Evolutionary conservation across 768 basidiomycete species (phyloP).

Genomic region (Cubamyces lactineus): DNA sequence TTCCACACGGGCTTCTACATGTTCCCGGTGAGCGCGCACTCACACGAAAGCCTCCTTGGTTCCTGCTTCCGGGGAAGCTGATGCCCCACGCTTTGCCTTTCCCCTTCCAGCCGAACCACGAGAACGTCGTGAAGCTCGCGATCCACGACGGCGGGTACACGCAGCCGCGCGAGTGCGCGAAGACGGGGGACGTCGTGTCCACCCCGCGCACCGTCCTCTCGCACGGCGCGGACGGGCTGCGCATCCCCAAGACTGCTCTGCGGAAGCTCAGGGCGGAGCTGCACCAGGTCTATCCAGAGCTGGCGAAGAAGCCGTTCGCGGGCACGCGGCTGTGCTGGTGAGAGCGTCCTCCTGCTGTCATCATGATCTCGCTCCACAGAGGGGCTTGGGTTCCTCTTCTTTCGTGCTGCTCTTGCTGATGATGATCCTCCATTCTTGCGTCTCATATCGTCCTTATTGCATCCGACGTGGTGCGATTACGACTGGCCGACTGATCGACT

Average conservation of each 20-base stretch:
- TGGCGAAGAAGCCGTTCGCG: slow-evolving; percentile 72
- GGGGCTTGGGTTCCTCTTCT: too few species aligned
- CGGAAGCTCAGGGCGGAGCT: slow-evolving; percentile 55
- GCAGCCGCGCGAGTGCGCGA: slow-evolving; percentile 34
- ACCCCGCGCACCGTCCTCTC: slow-evolving; percentile 75
- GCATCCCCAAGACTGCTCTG: slow-evolving; percentile 65
- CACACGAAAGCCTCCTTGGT: not conserved
- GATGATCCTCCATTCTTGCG: too few species aligned
- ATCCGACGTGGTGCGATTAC: too few species aligned
- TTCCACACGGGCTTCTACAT: slow-evolving; percentile 77
- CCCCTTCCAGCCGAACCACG: slow-evolving; percentile 58
- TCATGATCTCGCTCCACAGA: too few species aligned
- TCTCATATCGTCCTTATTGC: too few species aligned
- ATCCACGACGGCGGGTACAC: slow-evolving; percentile 79
- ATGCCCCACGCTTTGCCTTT: not conserved
- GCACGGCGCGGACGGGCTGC: slow-evolving; percentile 56
- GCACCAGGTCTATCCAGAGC: slow-evolving; percentile 68
- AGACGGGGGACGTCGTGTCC: slow-evolving; percentile 52
- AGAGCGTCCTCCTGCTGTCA: slow-evolving; percentile 28
- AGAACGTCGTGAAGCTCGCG: slow-evolving; percentile 76
- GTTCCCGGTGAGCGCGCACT: slow-evolving; percentile 66
- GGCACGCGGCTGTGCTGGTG: slow-evolving; percentile 89
- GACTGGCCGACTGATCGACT: too few species aligned
- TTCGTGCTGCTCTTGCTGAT: too few species aligned
- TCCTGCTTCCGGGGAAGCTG: not conserved